Base-by-base conservation (phyloP, 1,284 basidiomycete genomes). In the Jaminaea rosea region DNA sequence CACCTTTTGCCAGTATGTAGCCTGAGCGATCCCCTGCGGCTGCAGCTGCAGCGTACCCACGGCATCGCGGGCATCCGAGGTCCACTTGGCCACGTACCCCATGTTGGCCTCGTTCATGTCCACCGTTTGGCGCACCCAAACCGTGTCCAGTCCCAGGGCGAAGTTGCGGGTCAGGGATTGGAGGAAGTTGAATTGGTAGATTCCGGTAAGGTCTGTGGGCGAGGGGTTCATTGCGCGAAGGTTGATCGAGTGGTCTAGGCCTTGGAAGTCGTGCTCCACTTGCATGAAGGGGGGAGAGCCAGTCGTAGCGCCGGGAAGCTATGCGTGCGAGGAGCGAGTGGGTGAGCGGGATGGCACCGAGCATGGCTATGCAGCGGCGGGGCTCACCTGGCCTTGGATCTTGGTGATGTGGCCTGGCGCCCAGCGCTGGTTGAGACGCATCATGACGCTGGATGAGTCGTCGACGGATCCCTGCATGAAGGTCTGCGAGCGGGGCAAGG, bases 1-100 rank as follows among this genome's bases (percentile, higher is more conserved):
- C 52, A 99, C 78, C 74, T 88, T 88, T 64, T 97, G 92, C 87
- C 88, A 97, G 78, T 98, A 99, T 13, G 90, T 93, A 39, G 90
- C 83, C 76, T 92, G 87, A 31, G 96, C 70, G 49, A 92, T 81
- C 32, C 93, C 92, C 37, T 82, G 79, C 36, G 76, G 73, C 75
- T 94, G 89, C 29, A 94, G 67, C 73, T 92, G 89, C 8, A 89
- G 86, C 4, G 92, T 96, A 26, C 89, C 91, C 68, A 93, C 92
- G 60, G 65, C 67, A 41, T 73, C 66, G 49, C 60, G 60, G 49
- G 60, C 51, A 19, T 65, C 63, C 44, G 64, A 63, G 56, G 62
- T 66, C 47, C 63, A 85, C 78, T 93, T 96, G 62, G 87, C 84
- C 53, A 97, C 81, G 77, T 90, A 96, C 34, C 89, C 88, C 2